Evolutionary conservation across 1,284 basidiomycete genomes (phyloP).

Genomic region (Papiliotrema flavescens): DNA sequence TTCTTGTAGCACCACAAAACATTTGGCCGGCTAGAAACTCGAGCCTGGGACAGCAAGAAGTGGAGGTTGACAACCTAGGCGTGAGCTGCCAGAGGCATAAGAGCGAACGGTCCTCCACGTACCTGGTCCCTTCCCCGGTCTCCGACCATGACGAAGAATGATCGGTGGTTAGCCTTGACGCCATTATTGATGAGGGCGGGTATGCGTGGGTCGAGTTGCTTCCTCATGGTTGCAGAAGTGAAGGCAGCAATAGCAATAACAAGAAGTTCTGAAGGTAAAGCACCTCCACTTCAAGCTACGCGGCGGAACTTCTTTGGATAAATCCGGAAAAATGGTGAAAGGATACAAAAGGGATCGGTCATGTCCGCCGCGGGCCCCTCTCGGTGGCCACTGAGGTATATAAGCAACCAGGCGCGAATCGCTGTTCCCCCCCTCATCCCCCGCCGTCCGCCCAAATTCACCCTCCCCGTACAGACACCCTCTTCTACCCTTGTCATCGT

Average conservation of each 20-base stretch:
- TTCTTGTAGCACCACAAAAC: slow-evolving; percentile 98
- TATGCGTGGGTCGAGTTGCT: slow-evolving; percentile 80
- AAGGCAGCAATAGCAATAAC: not conserved
- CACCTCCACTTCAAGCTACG: not conserved
- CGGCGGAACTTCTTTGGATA: not conserved
- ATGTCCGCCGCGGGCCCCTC: not conserved
- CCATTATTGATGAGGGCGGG: slow-evolving; percentile 89
- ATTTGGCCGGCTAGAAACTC: slow-evolving; percentile 80
- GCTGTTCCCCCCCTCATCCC: not conserved
- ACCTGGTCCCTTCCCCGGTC: slow-evolving; percentile 93
- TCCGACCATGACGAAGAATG: slow-evolving; percentile 95
- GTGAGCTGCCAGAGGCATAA: not conserved
- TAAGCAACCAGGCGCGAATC: not conserved
- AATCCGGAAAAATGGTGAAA: not conserved
- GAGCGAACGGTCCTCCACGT: slow-evolving; percentile 15
- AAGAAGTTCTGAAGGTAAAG: not conserved
- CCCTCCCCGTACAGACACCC: not conserved
- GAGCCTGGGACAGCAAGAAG: slow-evolving; percentile 85
- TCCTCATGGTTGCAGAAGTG: slow-evolving; percentile 39
- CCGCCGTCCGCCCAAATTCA: not conserved
- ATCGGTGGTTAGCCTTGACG: slow-evolving; percentile 87
- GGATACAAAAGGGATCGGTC: not conserved
- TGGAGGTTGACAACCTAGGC: slow-evolving; percentile 90
- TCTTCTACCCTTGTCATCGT: too few species aligned
- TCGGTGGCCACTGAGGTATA: not conserved